phyloP scores from a whole-genome alignment of 208 protist genomes.

The Leptomonas seymouri region DNA sequence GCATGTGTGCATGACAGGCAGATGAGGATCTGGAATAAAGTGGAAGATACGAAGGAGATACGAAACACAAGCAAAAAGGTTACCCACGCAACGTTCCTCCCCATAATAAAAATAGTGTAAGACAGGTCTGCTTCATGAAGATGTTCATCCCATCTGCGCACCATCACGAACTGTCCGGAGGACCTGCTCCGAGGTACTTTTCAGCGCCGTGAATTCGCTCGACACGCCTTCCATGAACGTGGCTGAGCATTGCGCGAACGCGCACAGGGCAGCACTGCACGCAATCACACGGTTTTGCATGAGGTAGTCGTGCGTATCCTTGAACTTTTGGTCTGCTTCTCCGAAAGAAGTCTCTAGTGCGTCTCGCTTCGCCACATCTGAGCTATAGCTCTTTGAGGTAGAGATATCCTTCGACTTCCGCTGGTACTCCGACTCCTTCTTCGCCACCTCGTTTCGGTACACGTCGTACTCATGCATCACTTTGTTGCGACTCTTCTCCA shows the following conservation, averaged over 20 bases:
- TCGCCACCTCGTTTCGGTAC: slow-evolving; percentile 50
- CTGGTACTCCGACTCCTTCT: slow-evolving; percentile 54
- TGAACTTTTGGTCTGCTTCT: slow-evolving; percentile 46
- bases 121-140: not conserved
- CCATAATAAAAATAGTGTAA: too few relatives aligned
- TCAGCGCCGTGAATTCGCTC: slow-evolving; percentile 28
- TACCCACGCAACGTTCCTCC: too few relatives aligned
- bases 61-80: too few relatives aligned
- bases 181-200: slow-evolving; percentile 12
- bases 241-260: slow-evolving; percentile 40
- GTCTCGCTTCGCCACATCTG: slow-evolving; percentile 51
- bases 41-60: too few relatives aligned
- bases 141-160: slow-evolving; percentile 17
- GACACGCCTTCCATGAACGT: slow-evolving; percentile 31
- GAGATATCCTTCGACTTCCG: slow-evolving; percentile 59
- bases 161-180: slow-evolving; percentile 8
- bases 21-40: too few relatives aligned
- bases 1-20: too few relatives aligned
- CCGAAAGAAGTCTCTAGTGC: slow-evolving; percentile 40
- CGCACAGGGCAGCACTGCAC: slow-evolving; percentile 23
- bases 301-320: slow-evolving; percentile 44
- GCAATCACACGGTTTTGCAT: slow-evolving; percentile 28
- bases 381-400: slow-evolving; percentile 47
- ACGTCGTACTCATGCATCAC: slow-evolving; percentile 60
- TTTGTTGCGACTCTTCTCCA: slow-evolving; percentile 49